Evolutionary conservation across 768 basidiomycete species (phyloP).

Genomic region (Calocera viscosa): DNA sequence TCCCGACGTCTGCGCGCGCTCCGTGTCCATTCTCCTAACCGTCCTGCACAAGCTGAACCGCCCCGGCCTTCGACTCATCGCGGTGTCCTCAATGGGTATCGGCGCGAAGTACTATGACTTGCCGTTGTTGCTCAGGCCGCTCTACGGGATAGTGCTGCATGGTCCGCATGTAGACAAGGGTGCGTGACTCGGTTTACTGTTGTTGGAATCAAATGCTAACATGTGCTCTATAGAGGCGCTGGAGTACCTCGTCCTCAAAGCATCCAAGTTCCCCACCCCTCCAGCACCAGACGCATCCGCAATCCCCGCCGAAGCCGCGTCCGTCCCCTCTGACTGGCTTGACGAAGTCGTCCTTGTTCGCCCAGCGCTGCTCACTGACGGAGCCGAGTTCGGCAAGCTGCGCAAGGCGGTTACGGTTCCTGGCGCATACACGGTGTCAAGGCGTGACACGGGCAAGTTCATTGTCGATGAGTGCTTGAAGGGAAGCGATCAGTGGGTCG

Average conservation of each 20-base stretch:
- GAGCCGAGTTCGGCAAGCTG: conserved; percentile 35
- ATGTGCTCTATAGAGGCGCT: neutral
- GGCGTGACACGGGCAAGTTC: conserved; percentile 56
- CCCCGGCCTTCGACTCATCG: conserved; percentile 39
- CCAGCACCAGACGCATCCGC: neutral
- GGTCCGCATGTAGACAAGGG: conserved; percentile 47
- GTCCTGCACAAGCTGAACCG: conserved; percentile 13
- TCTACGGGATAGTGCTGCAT: conserved; percentile 38
- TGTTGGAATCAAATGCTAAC: neutral
- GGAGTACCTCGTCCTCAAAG: neutral
- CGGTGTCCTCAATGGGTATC: conserved; percentile 43
- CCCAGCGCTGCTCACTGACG: conserved; percentile 48
- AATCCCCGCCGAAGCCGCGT: neutral
- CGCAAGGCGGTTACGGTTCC: conserved; percentile 19
- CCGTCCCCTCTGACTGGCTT: neutral
- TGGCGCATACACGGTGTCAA: conserved; percentile 41
- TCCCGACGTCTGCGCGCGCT: conserved; percentile 46
- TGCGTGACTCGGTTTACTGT: neutral
- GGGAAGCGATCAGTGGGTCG: conserved; percentile 42
- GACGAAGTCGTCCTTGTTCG: conserved; percentile 38
- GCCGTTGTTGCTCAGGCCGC: conserved; percentile 39
- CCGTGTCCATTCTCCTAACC: conserved; percentile 40
- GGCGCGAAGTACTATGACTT: conserved; percentile 34
- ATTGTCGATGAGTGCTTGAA: conserved; percentile 36
- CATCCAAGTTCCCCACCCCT: neutral